These are phyloP conservation scores for Chlamydomonas incerta DNA, from an alignment of 139 green algal genomes.

Conservation along the genomic window DNA sequence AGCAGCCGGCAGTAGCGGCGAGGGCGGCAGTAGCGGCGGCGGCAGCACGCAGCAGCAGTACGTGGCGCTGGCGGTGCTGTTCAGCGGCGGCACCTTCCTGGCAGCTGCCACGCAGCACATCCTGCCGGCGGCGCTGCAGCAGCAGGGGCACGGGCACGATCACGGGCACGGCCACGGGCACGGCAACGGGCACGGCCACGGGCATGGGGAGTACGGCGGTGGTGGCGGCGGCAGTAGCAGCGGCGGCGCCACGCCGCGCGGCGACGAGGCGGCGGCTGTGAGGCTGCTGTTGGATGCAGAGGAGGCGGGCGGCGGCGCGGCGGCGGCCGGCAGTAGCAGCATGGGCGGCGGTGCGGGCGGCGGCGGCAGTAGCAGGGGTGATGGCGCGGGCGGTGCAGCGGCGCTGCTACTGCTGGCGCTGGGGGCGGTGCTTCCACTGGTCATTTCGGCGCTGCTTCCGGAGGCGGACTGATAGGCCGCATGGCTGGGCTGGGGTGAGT, in stretches of 20 bases:
- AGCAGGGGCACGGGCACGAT: no score
- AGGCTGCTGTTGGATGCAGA: not conserved
- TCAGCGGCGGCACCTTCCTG: constrained; percentile 78
- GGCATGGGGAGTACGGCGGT: no score
- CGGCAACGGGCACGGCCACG: no score
- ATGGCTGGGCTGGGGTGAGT: no score
- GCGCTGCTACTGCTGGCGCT: constrained; percentile 14
- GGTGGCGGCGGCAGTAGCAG: not conserved
- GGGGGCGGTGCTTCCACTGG: constrained; percentile 13
- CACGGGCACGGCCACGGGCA: not conserved
- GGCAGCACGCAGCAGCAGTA: not conserved
- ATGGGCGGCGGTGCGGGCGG: not conserved
- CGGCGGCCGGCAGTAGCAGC: not conserved
- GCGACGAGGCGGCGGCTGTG: not conserved
- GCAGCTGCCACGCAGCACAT: constrained; percentile 76
- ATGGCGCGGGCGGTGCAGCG: no score
- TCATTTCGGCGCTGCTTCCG: constrained; percentile 38
- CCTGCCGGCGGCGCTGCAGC: constrained; percentile 60
- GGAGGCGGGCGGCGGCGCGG: not conserved
- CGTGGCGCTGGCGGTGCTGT: constrained; percentile 42
- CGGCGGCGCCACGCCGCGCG: not conserved
- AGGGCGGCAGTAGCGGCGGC: not conserved
- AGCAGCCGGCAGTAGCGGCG: no score
- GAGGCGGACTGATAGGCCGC: constrained; percentile 35
- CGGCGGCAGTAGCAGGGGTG: not conserved